phyloP scores from a whole-genome alignment of 345 rosid genomes.

The Lumnitzera racemosa region DNA sequence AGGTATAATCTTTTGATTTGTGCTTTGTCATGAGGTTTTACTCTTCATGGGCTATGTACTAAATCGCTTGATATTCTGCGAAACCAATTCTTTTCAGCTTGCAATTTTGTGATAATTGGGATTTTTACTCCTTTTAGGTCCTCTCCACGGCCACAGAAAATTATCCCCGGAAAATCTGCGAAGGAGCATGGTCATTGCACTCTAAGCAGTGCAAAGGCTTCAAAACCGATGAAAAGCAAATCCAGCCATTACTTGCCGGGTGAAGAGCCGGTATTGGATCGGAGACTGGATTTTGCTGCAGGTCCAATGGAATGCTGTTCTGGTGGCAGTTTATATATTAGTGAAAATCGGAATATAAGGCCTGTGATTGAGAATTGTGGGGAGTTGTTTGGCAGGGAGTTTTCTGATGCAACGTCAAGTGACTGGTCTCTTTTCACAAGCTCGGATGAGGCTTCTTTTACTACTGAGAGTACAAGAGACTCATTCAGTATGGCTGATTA shows the following conservation, averaged over 20 bases:
- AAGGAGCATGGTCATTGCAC: conserved; percentile 18
- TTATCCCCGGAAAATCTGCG: conserved; percentile 22
- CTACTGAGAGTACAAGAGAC: conserved; percentile 84
- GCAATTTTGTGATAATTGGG: conserved; percentile 1
- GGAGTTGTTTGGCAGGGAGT: conserved; percentile 16
- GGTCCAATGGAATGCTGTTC: conserved; percentile 9
- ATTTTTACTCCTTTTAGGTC: conserved; percentile 34
- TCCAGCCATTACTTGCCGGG: conserved; percentile 16
- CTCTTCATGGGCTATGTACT: not conserved
- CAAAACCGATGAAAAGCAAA: conserved; percentile 35
- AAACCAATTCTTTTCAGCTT: not conserved
- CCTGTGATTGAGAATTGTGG: conserved; percentile 21
- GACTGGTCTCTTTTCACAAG: conserved; percentile 86
- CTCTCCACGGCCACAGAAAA: conserved; percentile 52
- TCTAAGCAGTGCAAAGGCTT: conserved; percentile 26
- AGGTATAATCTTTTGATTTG: conserved; percentile 29
- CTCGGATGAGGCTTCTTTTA: conserved; percentile 86
- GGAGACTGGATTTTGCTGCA: conserved; percentile 12
- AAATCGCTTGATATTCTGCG: not conserved
- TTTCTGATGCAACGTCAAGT: conserved; percentile 65
- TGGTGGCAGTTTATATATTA: conserved; percentile 16
- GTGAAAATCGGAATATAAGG: conserved; percentile 11
- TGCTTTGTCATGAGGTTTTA: not conserved
- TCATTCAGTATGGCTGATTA: conserved; percentile 71
- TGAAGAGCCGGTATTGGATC: conserved; percentile 15